Conservation (phyloP, 768 basidiomycete species). For the Collybia sordida region DNA sequence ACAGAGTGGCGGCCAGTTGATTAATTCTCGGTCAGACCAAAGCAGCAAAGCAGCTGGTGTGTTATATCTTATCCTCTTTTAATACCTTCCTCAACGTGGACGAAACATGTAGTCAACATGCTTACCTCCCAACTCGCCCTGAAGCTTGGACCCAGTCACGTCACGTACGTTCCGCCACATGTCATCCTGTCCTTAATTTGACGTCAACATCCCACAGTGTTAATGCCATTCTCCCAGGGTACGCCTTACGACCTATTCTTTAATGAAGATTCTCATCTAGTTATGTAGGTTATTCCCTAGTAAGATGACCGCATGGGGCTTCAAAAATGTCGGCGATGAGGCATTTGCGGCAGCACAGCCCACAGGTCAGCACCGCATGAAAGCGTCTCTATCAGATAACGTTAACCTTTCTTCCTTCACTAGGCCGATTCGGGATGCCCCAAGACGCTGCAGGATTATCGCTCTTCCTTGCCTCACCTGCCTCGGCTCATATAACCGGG, state of each 20-base stretch:
- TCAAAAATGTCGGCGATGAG: conserved; percentile 55
- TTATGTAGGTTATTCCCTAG: conserved; percentile 66
- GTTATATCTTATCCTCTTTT: conserved; percentile 7
- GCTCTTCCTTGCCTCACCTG: conserved; percentile 70
- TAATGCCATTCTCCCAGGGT: conserved; percentile 86
- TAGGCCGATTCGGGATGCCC: conserved; percentile 65
- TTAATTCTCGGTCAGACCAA: conserved; percentile 47
- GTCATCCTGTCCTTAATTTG: neutral
- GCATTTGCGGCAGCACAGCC: conserved; percentile 56
- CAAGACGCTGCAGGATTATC: conserved; percentile 72
- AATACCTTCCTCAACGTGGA: neutral
- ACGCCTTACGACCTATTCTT: conserved; percentile 9
- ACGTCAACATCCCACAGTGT: conserved; percentile 45
- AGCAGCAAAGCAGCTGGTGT: conserved; percentile 81
- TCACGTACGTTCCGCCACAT: conserved; percentile 57
- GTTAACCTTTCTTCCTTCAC: neutral
- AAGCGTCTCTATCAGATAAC: neutral
- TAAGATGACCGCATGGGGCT: conserved; percentile 79
- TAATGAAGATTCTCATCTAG: conserved; percentile 1
- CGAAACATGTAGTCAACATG: conserved; percentile 58
- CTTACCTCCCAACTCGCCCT: conserved; percentile 71
- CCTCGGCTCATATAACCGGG: conserved; percentile 74
- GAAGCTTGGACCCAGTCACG: conserved; percentile 55
- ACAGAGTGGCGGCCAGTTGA: neutral
- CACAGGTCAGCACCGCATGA: conserved; percentile 45